Conservation (phyloP, 2,329 filamentous ascomycete genomes). For the Gremmenia infestans region DNA sequence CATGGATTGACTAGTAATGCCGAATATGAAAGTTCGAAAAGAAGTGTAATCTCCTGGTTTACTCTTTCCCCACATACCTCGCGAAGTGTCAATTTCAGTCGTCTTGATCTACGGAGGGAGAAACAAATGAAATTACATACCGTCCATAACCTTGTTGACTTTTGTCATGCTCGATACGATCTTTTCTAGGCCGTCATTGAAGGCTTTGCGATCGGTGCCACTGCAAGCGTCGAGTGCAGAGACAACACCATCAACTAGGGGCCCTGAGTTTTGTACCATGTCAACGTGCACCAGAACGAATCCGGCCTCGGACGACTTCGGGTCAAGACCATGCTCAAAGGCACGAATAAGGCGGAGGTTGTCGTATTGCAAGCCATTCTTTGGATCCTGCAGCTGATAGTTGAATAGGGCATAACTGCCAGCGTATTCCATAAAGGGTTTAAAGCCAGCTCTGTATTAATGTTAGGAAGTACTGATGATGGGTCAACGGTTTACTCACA, state of each 20-base stretch:
- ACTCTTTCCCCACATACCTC: conserved; percentile 84
- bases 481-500: conserved; percentile 56
- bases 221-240: conserved; percentile 57
- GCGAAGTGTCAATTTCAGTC: conserved; percentile 27
- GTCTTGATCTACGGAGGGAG: conserved; percentile 4
- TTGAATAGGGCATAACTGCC: conserved; percentile 66
- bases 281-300: conserved; percentile 95
- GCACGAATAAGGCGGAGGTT: conserved; percentile 82
- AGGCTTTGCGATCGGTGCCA: conserved; percentile 44
- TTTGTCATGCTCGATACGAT: conserved; percentile 60
- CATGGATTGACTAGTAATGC: conserved; percentile 90
- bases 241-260: conserved; percentile 68
- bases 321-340: conserved; percentile 85
- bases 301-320: conserved; percentile 82
- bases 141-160: conserved; percentile 77
- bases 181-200: conserved; percentile 60
- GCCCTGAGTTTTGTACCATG: conserved; percentile 85
- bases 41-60: conserved; percentile 78
- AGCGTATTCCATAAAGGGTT: conserved; percentile 87
- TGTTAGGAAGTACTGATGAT: neutral
- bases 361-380: conserved; percentile 52
- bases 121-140: conserved; percentile 35
- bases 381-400: conserved; percentile 56
- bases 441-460: conserved; percentile 58
- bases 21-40: conserved; percentile 96